Conservation (phyloP, 2,329 filamentous ascomycete species). For the Zymoseptoria tritici region DNA sequence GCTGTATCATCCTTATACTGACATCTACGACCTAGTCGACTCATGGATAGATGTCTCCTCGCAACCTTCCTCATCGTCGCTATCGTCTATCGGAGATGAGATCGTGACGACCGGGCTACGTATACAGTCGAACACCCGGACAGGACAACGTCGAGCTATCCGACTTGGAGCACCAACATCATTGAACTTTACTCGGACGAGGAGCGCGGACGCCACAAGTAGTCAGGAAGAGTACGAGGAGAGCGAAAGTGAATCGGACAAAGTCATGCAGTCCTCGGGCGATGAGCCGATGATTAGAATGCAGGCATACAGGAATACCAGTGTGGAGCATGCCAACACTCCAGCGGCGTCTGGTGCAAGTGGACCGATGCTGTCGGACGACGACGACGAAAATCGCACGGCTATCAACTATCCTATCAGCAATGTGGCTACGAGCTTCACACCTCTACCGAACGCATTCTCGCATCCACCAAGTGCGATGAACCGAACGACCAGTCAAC, state of each 20-base stretch:
- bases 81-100: conserved; percentile 77
- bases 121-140: conserved; percentile 59
- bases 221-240: conserved; percentile 94
- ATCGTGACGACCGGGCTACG: conserved; percentile 83
- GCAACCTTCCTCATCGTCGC: conserved; percentile 84
- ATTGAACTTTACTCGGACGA: conserved; percentile 37
- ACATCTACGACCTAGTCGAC: conserved; percentile 48
- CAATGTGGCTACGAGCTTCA: conserved; percentile 54
- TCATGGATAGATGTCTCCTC: conserved; percentile 95
- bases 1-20: conserved; percentile 19
- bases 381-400: conserved; percentile 73
- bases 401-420: conserved; percentile 59
- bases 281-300: conserved; percentile 38
- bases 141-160: conserved; percentile 48
- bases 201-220: conserved; percentile 47
- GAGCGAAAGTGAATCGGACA: conserved; percentile 83
- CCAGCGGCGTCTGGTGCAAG: conserved; percentile 37
- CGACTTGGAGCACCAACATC: conserved; percentile 36
- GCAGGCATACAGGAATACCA: background rate
- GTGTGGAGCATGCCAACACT: conserved; percentile 2
- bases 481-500: conserved; percentile 42
- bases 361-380: conserved; percentile 22
- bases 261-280: conserved; percentile 56
- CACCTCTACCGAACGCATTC: conserved; percentile 86
- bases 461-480: conserved; percentile 65